Percentiles rank a stretch among this genome's conserved stretches.
phyloP scores from a whole-genome alignment of 805 yeast species.

The Ogataea pilisensis region DNA sequence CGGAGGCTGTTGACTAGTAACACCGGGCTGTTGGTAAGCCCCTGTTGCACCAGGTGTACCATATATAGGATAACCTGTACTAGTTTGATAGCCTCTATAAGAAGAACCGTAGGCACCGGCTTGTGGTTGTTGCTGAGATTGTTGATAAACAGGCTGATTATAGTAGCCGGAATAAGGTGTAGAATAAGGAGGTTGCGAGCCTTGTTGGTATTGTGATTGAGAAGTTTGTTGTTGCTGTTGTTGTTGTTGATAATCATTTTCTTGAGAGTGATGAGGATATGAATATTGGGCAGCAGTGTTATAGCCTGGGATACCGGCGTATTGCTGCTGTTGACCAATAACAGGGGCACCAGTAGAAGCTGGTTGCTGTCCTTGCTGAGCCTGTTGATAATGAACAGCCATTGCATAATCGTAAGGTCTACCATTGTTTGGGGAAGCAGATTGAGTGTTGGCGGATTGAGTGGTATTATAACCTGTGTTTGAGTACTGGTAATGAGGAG shows the following conservation, averaged over 20 bases:
- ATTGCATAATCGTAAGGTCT: constrained; percentile 19
- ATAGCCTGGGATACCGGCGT: constrained; percentile 13
- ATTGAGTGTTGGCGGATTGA: constrained; percentile 7
- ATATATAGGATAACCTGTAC: constrained; percentile 15
- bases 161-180: constrained; percentile 14
- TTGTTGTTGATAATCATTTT: constrained; percentile 16
- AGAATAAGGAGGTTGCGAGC: constrained; percentile 14
- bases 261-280: constrained; percentile 20
- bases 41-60: constrained; percentile 11
- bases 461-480: constrained; percentile 15
- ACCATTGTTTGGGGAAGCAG: constrained; percentile 1
- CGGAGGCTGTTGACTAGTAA: constrained; percentile 8
- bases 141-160: constrained; percentile 17
- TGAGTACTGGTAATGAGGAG: constrained; percentile 20
- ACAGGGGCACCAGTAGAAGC: constrained; percentile 8
- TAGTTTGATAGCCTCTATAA: constrained; percentile 16
- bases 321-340: constrained; percentile 10
- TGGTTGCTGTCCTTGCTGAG: constrained; percentile 6
- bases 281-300: constrained; percentile 14
- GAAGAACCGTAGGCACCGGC: constrained; percentile 14
- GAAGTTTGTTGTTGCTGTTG: constrained; percentile 17
- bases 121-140: constrained; percentile 13
- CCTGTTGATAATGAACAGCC: constrained; percentile 12
- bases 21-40: constrained; percentile 14
- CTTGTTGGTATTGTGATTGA: constrained; percentile 17